These are phyloP conservation scores for Fraxinus xanthoxyloides DNA, from an alignment of 305 asterid genomes.

Conservation along the genomic window DNA sequence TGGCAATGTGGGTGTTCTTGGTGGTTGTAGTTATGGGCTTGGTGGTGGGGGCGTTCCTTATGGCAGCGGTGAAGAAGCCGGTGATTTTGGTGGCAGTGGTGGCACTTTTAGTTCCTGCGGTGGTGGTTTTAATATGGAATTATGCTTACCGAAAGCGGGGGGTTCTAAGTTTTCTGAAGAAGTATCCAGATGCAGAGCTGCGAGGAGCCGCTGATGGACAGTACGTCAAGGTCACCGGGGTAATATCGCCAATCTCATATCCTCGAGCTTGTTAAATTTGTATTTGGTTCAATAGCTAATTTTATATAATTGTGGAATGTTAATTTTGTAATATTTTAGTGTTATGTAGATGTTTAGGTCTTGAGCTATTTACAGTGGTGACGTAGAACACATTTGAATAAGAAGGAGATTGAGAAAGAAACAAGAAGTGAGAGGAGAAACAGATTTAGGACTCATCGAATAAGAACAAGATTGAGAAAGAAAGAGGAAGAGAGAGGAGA, in stretches of 20 bases:
- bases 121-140: conserved; percentile 60
- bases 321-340: background rate
- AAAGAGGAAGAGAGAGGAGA: background rate
- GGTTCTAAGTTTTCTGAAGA: conserved; percentile 46
- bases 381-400: background rate
- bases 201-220: conserved; percentile 87
- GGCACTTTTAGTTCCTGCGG: conserved; percentile 42
- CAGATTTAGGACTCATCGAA: background rate
- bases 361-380: background rate
- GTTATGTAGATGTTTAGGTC: background rate
- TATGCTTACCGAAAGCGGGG: conserved; percentile 53
- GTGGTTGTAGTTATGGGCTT: conserved; percentile 82
- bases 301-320: conserved; percentile 4
- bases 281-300: background rate
- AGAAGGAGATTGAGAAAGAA: background rate
- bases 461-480: background rate
- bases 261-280: background rate
- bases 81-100: conserved; percentile 60
- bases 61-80: conserved; percentile 78
- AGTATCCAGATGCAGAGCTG: conserved; percentile 58
- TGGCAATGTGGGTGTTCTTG: conserved; percentile 76
- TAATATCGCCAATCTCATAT: conserved; percentile 33
- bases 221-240: conserved; percentile 98
- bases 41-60: conserved; percentile 78
- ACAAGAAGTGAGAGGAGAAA: background rate